These are phyloP conservation scores for Xylaria flabelliformis DNA, from an alignment of 495 filamentous ascomycete genomes.

Conservation along the genomic window DNA sequence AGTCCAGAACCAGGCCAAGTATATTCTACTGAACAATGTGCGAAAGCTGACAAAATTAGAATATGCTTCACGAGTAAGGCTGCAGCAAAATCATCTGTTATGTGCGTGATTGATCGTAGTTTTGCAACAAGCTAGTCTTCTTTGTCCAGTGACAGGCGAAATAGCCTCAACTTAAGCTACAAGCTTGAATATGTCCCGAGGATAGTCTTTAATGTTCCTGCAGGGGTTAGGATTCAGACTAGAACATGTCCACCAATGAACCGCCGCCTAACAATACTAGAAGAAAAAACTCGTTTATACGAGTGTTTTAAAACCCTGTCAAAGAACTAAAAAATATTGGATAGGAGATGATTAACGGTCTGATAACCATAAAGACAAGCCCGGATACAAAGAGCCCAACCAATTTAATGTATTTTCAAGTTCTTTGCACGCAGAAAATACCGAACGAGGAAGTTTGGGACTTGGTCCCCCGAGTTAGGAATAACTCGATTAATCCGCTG, in stretches of 20 bases:
- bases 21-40: too few species aligned
- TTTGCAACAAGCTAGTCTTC: background rate
- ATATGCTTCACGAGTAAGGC: too few species aligned
- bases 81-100: background rate
- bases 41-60: too few species aligned
- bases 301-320: background rate
- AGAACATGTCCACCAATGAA: background rate
- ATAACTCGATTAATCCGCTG: too few species aligned
- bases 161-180: background rate
- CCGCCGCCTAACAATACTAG: background rate
- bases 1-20: too few species aligned
- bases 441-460: too few species aligned
- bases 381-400: background rate
- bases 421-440: too few species aligned
- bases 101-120: background rate
- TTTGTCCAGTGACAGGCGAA: background rate
- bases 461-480: too few species aligned
- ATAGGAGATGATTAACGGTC: background rate
- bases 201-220: background rate
- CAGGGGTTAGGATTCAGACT: background rate
- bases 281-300: background rate
- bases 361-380: background rate
- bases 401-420: too few species aligned
- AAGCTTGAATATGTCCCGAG: background rate
- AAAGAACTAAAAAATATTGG: background rate